Percentiles rank a stretch among this genome's conserved stretches.
phyloP scores from a whole-genome alignment of 2,329 filamentous ascomycete species.

The Fusarium torreyae region DNA sequence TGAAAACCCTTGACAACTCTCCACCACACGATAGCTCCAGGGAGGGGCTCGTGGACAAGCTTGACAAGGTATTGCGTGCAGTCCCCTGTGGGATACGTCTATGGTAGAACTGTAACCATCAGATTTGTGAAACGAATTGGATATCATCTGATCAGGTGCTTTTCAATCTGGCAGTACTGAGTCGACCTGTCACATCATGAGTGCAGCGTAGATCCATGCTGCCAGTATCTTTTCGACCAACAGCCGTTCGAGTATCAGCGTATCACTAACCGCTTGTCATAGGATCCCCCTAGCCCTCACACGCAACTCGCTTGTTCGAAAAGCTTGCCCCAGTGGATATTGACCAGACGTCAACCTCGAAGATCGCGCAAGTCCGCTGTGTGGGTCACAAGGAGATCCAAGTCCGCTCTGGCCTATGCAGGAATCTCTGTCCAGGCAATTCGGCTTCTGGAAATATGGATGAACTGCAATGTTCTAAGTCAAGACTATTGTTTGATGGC shows the following conservation, averaged over 20 bases:
- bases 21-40: slow-evolving; percentile 37
- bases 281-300: not conserved
- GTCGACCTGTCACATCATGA: slow-evolving; percentile 6
- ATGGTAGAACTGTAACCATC: not conserved
- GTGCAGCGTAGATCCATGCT: not conserved
- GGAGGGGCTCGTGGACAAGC: slow-evolving; percentile 11
- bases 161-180: slow-evolving; percentile 1
- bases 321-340: slow-evolving; percentile 12
- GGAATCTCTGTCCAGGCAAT: slow-evolving; percentile 8
- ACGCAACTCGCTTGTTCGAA: slow-evolving; percentile 10
- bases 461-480: not conserved
- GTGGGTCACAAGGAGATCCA: slow-evolving; percentile 29
- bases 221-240: slow-evolving; percentile 1
- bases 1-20: slow-evolving; percentile 25
- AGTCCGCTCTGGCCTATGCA: slow-evolving; percentile 24
- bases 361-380: slow-evolving; percentile 6
- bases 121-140: too few relatives aligned
- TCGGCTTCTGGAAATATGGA: not conserved
- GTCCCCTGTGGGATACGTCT: slow-evolving; percentile 5
- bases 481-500: slow-evolving; percentile 8
- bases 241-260: not conserved
- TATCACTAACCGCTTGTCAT: too few relatives aligned
- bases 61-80: slow-evolving; percentile 29
- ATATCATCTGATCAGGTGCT: not conserved
- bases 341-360: slow-evolving; percentile 17